These are phyloP conservation scores for Oryza coarctata DNA, from an alignment of 176 grass and related monocot genomes.

Conservation along the genomic window DNA sequence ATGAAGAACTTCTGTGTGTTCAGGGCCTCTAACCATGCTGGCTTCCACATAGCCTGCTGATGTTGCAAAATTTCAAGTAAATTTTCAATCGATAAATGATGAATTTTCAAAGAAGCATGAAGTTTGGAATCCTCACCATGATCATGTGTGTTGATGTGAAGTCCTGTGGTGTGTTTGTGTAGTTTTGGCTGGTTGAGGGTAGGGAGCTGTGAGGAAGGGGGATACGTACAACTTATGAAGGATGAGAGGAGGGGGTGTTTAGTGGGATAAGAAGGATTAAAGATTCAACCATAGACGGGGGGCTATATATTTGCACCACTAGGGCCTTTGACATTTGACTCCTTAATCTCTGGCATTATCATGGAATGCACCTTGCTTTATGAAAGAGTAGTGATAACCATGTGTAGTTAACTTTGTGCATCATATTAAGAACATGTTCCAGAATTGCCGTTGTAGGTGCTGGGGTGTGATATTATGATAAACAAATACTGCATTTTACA, in stretches of 20 bases:
- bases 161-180: constrained; percentile 27
- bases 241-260: constrained; percentile 45
- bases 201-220: constrained; percentile 36
- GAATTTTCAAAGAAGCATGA: constrained; percentile 20
- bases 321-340: constrained; percentile 54
- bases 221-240: constrained; percentile 43
- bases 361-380: constrained; percentile 53
- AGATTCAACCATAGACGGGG: constrained; percentile 22
- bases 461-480: constrained; percentile 32
- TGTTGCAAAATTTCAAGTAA: constrained; percentile 29
- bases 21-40: constrained; percentile 87
- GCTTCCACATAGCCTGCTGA: constrained; percentile 76
- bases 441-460: constrained; percentile 42
- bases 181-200: constrained; percentile 18
- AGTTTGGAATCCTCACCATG: constrained; percentile 63
- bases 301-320: constrained; percentile 48
- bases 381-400: constrained; percentile 39
- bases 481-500: neutral
- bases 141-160: constrained; percentile 50
- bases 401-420: constrained; percentile 49
- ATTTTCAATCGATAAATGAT: constrained; percentile 26
- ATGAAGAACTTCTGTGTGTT: constrained; percentile 77
- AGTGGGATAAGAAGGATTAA: constrained; percentile 46
- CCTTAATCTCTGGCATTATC: constrained; percentile 61
- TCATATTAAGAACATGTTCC: constrained; percentile 56